Percentiles rank a stretch among this genome's conserved stretches.
Evolutionary conservation across 2,329 filamentous ascomycete genomes (phyloP).

Genomic region (Xylariaceae sp.): DNA sequence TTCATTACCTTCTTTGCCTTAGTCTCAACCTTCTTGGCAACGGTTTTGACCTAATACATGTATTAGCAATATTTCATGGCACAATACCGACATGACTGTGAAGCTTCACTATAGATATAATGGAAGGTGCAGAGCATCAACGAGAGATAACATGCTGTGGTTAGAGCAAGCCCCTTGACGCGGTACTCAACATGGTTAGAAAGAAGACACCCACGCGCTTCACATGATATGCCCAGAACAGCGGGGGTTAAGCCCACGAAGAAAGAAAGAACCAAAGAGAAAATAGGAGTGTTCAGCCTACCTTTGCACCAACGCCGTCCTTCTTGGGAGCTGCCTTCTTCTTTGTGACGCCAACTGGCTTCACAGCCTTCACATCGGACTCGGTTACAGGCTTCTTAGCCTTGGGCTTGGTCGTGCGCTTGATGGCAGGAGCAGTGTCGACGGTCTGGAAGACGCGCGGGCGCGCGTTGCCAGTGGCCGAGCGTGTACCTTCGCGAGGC

Average conservation of each 20-base stretch:
- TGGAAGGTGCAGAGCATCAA: neutral
- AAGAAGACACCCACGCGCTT: too few species aligned
- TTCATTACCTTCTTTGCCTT: conserved; percentile 40
- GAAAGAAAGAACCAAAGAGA: neutral
- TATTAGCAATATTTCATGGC: conserved; percentile 29
- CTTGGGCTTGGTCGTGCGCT: conserved; percentile 47
- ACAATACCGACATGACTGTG: neutral
- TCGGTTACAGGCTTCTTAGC: conserved; percentile 32
- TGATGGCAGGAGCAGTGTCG: conserved; percentile 55
- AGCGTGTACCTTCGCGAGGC: conserved; percentile 60
- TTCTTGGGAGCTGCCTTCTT: conserved; percentile 44
- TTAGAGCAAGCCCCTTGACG: neutral
- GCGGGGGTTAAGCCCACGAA: too few species aligned
- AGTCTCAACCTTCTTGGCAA: conserved; percentile 40
- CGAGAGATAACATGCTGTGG: neutral
- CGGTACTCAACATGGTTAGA: neutral
- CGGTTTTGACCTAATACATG: conserved; percentile 39
- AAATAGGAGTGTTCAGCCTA: conserved; percentile 30
- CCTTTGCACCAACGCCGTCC: conserved; percentile 42
- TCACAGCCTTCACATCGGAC: conserved; percentile 36
- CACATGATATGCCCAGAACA: too few species aligned
- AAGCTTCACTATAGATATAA: neutral
- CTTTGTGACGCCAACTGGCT: conserved; percentile 44
- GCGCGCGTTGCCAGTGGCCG: conserved; percentile 58
- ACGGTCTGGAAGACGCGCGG: conserved; percentile 58